phyloP scores from a whole-genome alignment of 192 early-diverging fungal species.

The Entomortierella beljakovae region DNA sequence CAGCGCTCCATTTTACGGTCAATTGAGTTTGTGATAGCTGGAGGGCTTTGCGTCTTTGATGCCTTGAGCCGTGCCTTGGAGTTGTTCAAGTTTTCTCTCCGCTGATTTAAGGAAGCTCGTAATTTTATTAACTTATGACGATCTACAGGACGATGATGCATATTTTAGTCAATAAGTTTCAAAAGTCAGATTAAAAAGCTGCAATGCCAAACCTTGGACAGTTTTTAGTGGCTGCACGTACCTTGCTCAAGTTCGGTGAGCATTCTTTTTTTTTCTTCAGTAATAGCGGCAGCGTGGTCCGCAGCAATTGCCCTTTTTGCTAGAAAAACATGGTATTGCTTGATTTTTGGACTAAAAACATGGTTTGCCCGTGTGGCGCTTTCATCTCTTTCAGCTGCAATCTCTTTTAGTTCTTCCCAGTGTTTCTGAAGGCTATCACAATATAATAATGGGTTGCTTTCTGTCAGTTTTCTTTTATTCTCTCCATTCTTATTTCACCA shows the following conservation, averaged over 20 bases:
- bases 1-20: constrained; percentile 50
- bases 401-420: constrained; percentile 27
- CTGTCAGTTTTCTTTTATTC: too few species aligned
- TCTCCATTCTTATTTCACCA: too few species aligned
- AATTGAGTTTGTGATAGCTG: constrained; percentile 40
- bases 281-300: constrained; percentile 24
- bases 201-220: background rate
- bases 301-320: constrained; percentile 42
- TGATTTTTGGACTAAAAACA: constrained; percentile 44
- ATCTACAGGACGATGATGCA: constrained; percentile 12
- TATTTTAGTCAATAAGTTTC: background rate
- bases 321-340: constrained; percentile 42
- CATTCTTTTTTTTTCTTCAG: constrained; percentile 20
- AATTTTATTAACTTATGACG: constrained; percentile 26
- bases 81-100: constrained; percentile 37
- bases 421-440: constrained; percentile 19
- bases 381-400: constrained; percentile 24
- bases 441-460: background rate
- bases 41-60: constrained; percentile 33
- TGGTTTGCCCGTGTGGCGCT: constrained; percentile 36
- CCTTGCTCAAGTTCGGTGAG: constrained; percentile 41
- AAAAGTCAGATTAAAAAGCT: background rate
- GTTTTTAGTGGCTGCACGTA: background rate
- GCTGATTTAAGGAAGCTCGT: constrained; percentile 28
- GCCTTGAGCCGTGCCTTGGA: constrained; percentile 42